A percentile compares a stretch with the other conserved stretches of the same genome.
These are phyloP conservation scores for Tetrahymena elliotti DNA, from an alignment of 73 alveolate species.

Conservation along the genomic window DNA sequence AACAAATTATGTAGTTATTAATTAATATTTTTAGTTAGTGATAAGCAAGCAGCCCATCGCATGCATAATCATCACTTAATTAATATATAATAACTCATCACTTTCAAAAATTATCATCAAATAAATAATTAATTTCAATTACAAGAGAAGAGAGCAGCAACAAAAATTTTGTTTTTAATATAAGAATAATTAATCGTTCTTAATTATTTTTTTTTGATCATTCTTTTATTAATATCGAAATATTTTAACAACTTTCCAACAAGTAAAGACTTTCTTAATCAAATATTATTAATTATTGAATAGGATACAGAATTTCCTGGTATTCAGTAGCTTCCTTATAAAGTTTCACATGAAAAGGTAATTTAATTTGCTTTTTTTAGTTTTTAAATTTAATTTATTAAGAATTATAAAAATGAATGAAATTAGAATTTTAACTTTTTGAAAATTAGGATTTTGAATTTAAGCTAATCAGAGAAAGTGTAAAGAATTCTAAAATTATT, in stretches of 20 bases:
- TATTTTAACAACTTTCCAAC: background rate
- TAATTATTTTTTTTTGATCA: background rate
- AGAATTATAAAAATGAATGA: too few relatives aligned
- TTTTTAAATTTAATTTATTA: too few relatives aligned
- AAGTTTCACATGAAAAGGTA: background rate
- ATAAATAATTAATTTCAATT: background rate
- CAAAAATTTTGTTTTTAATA: background rate
- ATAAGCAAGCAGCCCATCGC: too few relatives aligned
- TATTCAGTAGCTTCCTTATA: background rate
- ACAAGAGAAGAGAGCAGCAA: background rate
- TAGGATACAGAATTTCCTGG: background rate
- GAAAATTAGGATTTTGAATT: background rate
- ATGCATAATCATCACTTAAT: background rate
- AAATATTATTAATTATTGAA: background rate
- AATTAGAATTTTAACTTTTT: too few relatives aligned
- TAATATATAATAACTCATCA: background rate
- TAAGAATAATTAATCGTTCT: background rate
- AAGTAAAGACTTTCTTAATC: background rate
- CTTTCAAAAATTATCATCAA: background rate
- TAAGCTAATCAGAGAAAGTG: background rate
- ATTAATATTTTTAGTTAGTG: background rate
- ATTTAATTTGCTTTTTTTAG: too few relatives aligned
- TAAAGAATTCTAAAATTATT: background rate
- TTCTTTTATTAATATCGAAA: background rate
- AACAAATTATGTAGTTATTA: background rate